Evolutionary conservation across 148 eudicot species (phyloP), one percentile per base, ranked within the genome.

Genomic region (Rhododendron griersonianum): DNA sequence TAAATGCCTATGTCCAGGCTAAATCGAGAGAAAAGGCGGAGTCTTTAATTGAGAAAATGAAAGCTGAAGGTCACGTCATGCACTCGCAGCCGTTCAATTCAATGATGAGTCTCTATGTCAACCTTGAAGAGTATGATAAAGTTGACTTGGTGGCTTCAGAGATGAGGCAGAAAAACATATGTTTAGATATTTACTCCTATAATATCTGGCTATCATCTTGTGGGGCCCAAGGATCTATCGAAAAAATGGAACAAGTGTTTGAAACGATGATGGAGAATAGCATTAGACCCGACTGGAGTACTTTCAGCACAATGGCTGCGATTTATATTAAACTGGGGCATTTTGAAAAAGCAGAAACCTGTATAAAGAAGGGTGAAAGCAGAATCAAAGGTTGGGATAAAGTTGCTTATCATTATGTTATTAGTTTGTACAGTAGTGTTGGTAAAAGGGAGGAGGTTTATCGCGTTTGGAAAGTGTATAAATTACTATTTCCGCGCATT

Each of bases 31-130:
- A 91, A 79, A 91, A 93, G 86, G 98, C 98, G 5, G 99, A 95
- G 86, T 84, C 91, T 78, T 84, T 95, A 83, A 86, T 95, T 86
- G 91, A 88, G 41, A 75, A 89, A 88, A 91, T 95, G 93, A 94
- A 91, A 86, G 87, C 69, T 53, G 91, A 90, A 90, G 93, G 91
- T 23, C 93, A 91, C 48, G 90, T 90, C 81, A 44, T 15, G 53
- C 89, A 93, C 85, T 47, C 95, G 10, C 96, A 94, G 79, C 95
- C 98, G 11, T 95, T 84, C 88, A 97, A 93, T 86, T 96, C 92
- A 86, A 93, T 97, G 95, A 97, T 95, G 96, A 94, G 94, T 73
- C 96, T 97, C 47, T 97, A 97, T 88, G 92, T 92, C 94, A 95
- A 92, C 81, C 87, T 90, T 59, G 85, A 88, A 57, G 92, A 95